Base-by-base conservation (phyloP, 768 basidiomycete species). In the Podaxis sp. region DNA sequence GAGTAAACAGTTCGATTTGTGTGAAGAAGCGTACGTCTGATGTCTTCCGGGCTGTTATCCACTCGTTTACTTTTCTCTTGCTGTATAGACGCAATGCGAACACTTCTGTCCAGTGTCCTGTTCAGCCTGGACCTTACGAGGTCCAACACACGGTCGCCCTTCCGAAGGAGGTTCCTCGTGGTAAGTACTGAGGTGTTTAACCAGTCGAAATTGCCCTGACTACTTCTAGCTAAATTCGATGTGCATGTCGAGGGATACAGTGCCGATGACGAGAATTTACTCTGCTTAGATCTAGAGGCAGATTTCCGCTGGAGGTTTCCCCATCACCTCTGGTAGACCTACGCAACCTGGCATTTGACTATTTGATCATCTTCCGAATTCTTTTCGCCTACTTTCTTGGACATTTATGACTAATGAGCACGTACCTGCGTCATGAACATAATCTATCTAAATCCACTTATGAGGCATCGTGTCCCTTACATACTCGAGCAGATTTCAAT, bases 91-190 rank as follows among this genome's bases (percentile, higher is more conserved):
- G 82, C 57, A 85, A 87, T 27, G 88, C 88, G 16, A 86, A 98
- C 65, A 82, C 87, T 4, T 80, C 78, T 27, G 75, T 98, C 16
- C 85, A 90, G 69, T 98, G 97, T 72, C 97, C 97, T 1, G 87
- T 98, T 18, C 66, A 87, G 51, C 72, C 79, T 40, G 95, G 92
- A 1, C 59, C 75, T 0, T 88, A 98, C 72, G 74, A 68, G n/a
- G 84, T 98, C 44, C 74, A 74, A 7, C 94, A 98, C 66, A 93
- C 88, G 0, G 94, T 98, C 55, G 79, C 82, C 16, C 79, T 99
- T 11, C 97, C 97, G 11, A 90, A 82, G 66, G 94, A 98, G 75
- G 95, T 99, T 54, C 97, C 97, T 0, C 80, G 76, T 73, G 95
- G 86, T 85, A 61, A 57, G 78, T 66, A n/a, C 44, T 42, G 5